Evolutionary conservation across 2,329 filamentous ascomycete species (phyloP).

Genomic region (Fusarium sp.): DNA sequence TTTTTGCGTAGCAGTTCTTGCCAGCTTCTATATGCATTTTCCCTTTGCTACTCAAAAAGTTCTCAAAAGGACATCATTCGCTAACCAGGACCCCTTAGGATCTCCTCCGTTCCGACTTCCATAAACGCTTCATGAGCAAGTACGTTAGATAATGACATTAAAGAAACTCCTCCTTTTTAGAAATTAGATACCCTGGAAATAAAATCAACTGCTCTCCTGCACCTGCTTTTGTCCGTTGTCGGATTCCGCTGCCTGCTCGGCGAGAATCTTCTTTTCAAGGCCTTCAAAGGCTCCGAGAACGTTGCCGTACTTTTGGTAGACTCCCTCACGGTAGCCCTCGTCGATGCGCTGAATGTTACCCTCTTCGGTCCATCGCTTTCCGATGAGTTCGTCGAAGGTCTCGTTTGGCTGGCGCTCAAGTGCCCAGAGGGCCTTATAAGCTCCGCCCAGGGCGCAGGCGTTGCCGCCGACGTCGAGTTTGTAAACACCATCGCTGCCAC

Average conservation of each 20-base stretch:
- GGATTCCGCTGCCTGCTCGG: constrained; percentile 46
- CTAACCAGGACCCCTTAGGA: constrained; percentile 66
- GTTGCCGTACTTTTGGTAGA: constrained; percentile 82
- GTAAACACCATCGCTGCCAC: constrained; percentile 90
- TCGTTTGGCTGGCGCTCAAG: constrained; percentile 75
- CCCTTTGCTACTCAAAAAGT: not conserved
- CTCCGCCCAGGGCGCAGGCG: constrained; percentile 91
- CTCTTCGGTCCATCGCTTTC: constrained; percentile 85
- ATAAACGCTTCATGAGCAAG: constrained; percentile 93
- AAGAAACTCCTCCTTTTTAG: constrained; percentile 35
- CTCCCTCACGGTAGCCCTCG: constrained; percentile 79
- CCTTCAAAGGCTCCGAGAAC: constrained; percentile 81
- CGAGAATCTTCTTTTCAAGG: constrained; percentile 77
- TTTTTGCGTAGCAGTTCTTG: not conserved
- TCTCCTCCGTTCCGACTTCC: constrained; percentile 93
- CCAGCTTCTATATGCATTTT: constrained; percentile 2
- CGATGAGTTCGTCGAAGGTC: constrained; percentile 90
- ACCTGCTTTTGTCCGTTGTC: constrained; percentile 16
- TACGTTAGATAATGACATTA: constrained; percentile 64
- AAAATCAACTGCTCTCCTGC: constrained; percentile 31
- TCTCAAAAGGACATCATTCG: constrained; percentile 1
- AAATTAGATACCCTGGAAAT: constrained; percentile 47
- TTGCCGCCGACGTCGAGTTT: constrained; percentile 94
- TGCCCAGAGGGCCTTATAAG: constrained; percentile 97
- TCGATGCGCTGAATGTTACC: constrained; percentile 86